phyloP scores from a whole-genome alignment of 148 eudicot genomes.

The Rhododendron vialii region DNA sequence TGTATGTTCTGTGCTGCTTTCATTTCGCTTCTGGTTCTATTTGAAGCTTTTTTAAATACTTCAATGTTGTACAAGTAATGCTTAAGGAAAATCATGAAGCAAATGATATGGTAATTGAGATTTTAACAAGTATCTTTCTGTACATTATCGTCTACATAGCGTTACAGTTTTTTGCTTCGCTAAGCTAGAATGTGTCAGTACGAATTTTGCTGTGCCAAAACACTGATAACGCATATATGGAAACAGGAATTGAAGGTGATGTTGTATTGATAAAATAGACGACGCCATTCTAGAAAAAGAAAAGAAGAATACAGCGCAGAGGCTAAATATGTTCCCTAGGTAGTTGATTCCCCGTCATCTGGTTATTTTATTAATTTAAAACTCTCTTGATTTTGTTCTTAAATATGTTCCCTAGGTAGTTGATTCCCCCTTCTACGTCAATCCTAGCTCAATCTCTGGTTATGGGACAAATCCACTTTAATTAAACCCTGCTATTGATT shows the following conservation, averaged over 20 bases:
- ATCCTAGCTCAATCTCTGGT: background rate
- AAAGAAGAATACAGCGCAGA: background rate
- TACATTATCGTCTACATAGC: background rate
- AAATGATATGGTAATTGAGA: background rate
- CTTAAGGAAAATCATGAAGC: background rate
- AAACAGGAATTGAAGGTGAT: too few species aligned
- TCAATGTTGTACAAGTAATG: background rate
- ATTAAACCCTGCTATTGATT: background rate
- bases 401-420: background rate
- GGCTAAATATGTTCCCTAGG: background rate
- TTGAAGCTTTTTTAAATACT: background rate
- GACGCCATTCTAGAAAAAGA: background rate
- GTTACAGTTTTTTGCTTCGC: background rate
- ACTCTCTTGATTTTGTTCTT: background rate
- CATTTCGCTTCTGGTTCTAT: background rate
- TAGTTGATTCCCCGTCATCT: background rate
- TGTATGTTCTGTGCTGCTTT: constrained; percentile 40
- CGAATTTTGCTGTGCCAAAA: background rate
- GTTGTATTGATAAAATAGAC: background rate
- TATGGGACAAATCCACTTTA: background rate
- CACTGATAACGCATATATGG: background rate
- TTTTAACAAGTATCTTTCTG: background rate
- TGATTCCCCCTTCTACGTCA: background rate
- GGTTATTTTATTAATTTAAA: background rate
- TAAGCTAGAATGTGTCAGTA: background rate